phyloP scores from a whole-genome alignment of 2,329 filamentous ascomycete species.

The Penicillium sp. region DNA sequence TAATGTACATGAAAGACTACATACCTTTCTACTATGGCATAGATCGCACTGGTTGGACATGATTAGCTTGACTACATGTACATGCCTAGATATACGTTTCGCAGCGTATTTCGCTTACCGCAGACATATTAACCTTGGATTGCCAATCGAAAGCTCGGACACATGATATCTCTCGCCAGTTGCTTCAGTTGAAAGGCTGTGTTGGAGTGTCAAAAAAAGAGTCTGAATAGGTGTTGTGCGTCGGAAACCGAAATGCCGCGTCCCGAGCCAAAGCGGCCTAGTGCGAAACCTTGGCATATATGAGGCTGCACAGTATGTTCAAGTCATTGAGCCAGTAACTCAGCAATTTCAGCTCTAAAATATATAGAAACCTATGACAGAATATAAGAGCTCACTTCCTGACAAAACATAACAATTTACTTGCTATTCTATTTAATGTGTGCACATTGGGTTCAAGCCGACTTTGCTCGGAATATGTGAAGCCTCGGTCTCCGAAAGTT shows the following conservation, averaged over 20 bases:
- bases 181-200: not conserved
- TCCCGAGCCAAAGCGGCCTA: slow-evolving; percentile 10
- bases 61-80: not conserved
- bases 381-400: too few species aligned
- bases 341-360: too few species aligned
- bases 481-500: too few species aligned
- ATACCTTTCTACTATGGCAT: slow-evolving; percentile 39
- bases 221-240: not conserved
- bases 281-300: not conserved
- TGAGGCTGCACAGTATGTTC: not conserved
- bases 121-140: not conserved
- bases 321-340: not conserved
- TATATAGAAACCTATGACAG: too few species aligned
- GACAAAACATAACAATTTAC: too few species aligned
- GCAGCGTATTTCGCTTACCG: not conserved
- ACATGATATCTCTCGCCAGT: not conserved
- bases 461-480: too few species aligned
- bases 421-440: too few species aligned
- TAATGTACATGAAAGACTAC: not conserved
- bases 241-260: slow-evolving; percentile 19
- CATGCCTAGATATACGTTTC: not conserved
- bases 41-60: slow-evolving; percentile 31
- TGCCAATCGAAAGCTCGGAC: not conserved
- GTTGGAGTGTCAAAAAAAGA: not conserved
- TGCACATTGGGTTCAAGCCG: too few species aligned